A percentile compares a stretch with the other conserved stretches of the same genome.
Evolutionary conservation across 371 early-diverging fungal genomes (phyloP).

Genomic region (Mucor irregularis): DNA sequence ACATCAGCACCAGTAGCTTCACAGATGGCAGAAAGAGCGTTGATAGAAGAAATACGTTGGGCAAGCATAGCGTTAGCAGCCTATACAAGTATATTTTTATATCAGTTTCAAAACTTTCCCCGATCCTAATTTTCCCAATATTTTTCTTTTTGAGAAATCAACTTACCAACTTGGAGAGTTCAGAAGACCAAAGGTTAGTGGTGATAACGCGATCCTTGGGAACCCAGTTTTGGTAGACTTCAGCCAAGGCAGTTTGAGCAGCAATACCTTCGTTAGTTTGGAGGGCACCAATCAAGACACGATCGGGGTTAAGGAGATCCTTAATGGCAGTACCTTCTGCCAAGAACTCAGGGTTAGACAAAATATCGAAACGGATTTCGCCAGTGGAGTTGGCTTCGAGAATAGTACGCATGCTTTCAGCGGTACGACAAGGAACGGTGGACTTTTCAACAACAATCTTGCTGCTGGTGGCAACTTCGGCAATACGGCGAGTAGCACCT

Average conservation of each 20-base stretch:
- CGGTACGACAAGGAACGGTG: conserved; percentile 95
- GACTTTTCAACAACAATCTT: conserved; percentile 96
- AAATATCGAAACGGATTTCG: conserved; percentile 80
- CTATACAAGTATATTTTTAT: conserved; percentile 34
- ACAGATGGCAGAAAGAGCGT: conserved; percentile 91
- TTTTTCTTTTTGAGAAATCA: background rate
- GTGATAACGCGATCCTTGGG: conserved; percentile 86
- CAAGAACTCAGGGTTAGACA: conserved; percentile 97
- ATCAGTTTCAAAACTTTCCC: background rate
- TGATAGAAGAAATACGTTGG: conserved; percentile 94
- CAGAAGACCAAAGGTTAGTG: conserved; percentile 93
- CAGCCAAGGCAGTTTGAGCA: conserved; percentile 77
- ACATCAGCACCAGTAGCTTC: conserved; percentile 96
- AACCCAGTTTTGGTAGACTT: conserved; percentile 85
- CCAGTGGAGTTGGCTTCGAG: conserved; percentile 80
- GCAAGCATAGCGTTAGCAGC: conserved; percentile 96
- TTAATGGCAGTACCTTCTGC: conserved; percentile 93
- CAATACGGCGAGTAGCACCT: conserved; percentile 86
- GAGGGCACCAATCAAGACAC: conserved; percentile 90
- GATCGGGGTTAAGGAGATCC: conserved; percentile 88
- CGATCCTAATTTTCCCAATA: background rate
- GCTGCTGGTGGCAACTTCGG: conserved; percentile 77
- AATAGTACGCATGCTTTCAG: conserved; percentile 86
- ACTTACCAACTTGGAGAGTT: conserved; percentile 86
- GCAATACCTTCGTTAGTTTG: conserved; percentile 74